Base-by-base conservation (phyloP, 1,284 basidiomycete genomes). In the Bjerkandera adusta region DNA sequence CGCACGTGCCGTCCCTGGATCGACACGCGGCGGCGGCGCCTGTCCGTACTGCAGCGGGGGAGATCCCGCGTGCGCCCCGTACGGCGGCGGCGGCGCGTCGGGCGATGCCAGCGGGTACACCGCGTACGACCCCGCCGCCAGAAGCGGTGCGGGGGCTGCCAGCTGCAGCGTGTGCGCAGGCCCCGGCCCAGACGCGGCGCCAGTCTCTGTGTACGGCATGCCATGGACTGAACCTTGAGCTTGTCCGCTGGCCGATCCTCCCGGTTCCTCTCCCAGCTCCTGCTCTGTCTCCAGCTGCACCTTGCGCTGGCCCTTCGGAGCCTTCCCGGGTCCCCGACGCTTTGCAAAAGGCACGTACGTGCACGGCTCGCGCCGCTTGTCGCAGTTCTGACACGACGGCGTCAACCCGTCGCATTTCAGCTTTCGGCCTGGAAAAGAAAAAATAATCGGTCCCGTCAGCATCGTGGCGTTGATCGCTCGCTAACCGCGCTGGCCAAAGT, bases 301-400 rank as follows among this genome's bases (percentile, higher is more conserved):
- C 34, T 39, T 47, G 21, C 44, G 44, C 35, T 44, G 34, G 27
- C 68, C 76, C 58, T 79, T 80, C 18, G 78, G 75, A 27, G 79
- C 77, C 64, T 83, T 86, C 20, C 84, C 85, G 50, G 83, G 84
- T 5, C 85, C 85, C 39, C 85, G 77, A 27, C 85, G 75, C 60
- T 75, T 71, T n/a, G 73, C 71, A 16, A 71, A 61, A 16, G 66
- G 62, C 35, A 72, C 74, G 64, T 87, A 89, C 45, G 60, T 61
- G 61, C 85, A 89, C 35, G 60, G 54, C 45, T 69, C 63, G 43
- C 66, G 59, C 25, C 77, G 76, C 22, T 68, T 69, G 20, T 54
- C 58, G 63, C 85, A 89, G 54, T 82, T 79, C 11, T 62, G 67
- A 56, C 86, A 89, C 5, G 66, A 63, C 25, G 85, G 85, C 49